These are phyloP conservation scores for Russula vinacea DNA, from an alignment of 768 basidiomycete species.

Conservation along the genomic window DNA sequence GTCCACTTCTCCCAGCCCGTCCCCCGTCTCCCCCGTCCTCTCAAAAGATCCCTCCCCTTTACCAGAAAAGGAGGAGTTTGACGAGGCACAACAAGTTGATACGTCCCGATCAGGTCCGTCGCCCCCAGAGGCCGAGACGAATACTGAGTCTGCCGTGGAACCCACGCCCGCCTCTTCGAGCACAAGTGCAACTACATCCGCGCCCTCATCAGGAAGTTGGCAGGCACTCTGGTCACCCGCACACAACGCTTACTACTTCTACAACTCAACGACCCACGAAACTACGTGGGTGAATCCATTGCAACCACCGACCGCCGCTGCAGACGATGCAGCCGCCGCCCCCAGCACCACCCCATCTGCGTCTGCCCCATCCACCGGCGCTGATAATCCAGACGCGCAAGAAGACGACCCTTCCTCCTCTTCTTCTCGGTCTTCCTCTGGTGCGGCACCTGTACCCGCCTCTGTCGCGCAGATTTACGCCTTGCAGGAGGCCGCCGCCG, in stretches of 20 bases:
- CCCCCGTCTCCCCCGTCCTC: conserved; percentile 4
- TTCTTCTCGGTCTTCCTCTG: conserved; percentile 33
- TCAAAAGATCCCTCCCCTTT: conserved; percentile 11
- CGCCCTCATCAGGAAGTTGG: conserved; percentile 46
- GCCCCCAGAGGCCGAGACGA: background rate
- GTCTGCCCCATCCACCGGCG: conserved; percentile 33
- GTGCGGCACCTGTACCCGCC: conserved; percentile 29
- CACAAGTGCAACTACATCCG: conserved; percentile 17
- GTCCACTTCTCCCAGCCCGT: conserved; percentile 10
- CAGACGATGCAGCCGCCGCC: background rate
- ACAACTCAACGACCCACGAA: conserved; percentile 68
- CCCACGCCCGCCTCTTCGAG: conserved; percentile 13
- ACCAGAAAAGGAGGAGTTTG: background rate
- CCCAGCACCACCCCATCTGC: conserved; percentile 26
- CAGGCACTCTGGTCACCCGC: conserved; percentile 78
- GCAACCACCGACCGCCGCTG: conserved; percentile 33
- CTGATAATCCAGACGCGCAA: conserved; percentile 30
- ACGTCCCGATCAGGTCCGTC: background rate
- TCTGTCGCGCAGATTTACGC: conserved; percentile 43
- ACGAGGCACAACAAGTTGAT: background rate
- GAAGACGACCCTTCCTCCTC: conserved; percentile 31
- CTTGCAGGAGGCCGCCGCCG: conserved; percentile 65
- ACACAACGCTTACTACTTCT: conserved; percentile 83
- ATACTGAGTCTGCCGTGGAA: background rate
- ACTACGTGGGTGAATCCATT: conserved; percentile 86